A percentile compares a stretch with the other conserved stretches of the same genome.
Evolutionary conservation across 257 asterid species (phyloP).

Genomic region (Solanum phureja): DNA sequence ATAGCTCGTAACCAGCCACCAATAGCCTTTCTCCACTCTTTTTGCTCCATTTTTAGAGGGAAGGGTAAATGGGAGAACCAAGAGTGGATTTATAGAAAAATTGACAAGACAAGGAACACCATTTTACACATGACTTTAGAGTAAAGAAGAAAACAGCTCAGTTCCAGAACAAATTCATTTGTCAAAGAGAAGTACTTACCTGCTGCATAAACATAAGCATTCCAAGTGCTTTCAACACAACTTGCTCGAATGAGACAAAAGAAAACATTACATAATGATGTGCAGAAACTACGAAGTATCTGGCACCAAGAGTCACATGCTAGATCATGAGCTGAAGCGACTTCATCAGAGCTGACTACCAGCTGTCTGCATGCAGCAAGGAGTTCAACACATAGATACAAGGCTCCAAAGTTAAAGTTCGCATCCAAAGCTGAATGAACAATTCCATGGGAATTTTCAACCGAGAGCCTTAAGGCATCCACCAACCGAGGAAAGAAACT

Average conservation of each 20-base stretch:
- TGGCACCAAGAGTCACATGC: constrained; percentile 31
- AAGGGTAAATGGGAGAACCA: neutral
- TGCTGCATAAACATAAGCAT: constrained; percentile 38
- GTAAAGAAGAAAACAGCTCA: neutral
- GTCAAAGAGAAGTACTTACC: constrained; percentile 29
- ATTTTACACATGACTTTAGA: neutral
- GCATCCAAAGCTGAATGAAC: constrained; percentile 7
- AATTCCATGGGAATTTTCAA: constrained; percentile 25
- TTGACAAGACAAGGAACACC: neutral
- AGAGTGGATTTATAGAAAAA: neutral
- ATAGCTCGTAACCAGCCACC: neutral
- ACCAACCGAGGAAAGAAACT: constrained; percentile 51
- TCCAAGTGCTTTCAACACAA: constrained; percentile 27
- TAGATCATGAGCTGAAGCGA: constrained; percentile 14
- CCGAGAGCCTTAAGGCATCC: constrained; percentile 50
- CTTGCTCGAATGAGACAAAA: constrained; percentile 31
- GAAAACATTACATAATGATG: constrained; percentile 37
- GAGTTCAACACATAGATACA: constrained; percentile 64
- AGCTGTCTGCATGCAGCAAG: constrained; percentile 67
- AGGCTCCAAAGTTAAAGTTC: constrained; percentile 42
- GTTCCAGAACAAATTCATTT: neutral
- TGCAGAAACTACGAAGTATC: constrained; percentile 40
- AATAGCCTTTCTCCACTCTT: neutral
- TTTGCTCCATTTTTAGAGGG: neutral
- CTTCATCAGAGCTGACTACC: constrained; percentile 27